Evolutionary conservation across 2,329 filamentous ascomycete species (phyloP).

Genomic region (Paracamarosporium sp.): DNA sequence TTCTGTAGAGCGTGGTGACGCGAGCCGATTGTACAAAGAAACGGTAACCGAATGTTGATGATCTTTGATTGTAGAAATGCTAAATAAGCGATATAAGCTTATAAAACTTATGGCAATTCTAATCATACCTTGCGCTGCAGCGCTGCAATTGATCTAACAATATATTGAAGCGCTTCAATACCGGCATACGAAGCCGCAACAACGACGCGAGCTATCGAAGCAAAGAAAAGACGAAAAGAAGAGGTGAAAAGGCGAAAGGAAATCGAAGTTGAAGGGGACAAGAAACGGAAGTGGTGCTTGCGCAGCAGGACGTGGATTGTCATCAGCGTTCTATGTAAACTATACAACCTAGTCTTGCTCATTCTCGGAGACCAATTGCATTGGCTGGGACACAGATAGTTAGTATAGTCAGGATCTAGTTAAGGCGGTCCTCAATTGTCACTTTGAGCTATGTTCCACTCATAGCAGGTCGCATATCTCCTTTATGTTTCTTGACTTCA

Average conservation of each 20-base stretch:
- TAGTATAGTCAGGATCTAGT: background rate
- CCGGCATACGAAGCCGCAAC: background rate
- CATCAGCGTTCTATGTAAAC: background rate
- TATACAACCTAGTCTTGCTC: background rate
- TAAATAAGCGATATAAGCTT: background rate
- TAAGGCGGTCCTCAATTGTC: background rate
- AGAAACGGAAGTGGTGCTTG: background rate
- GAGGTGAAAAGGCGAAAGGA: background rate
- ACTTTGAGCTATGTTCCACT: too few species aligned
- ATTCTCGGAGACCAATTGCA: background rate
- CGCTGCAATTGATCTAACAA: background rate
- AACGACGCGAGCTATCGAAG: background rate
- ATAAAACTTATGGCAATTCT: background rate
- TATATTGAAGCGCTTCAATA: background rate
- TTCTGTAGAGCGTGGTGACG: background rate
- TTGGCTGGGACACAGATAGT: too few species aligned
- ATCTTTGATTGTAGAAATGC: background rate
- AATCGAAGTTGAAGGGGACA: background rate
- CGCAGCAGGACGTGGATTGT: background rate
- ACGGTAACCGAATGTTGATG: background rate
- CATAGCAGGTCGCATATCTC: too few species aligned
- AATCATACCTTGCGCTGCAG: background rate
- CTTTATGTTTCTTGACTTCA: too few species aligned
- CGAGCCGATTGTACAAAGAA: background rate
- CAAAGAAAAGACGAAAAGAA: background rate